Evolutionary conservation across 1,139 yeast genomes (phyloP), one percentile per base, ranked within the genome.

Genomic region (Debaryomyces udenii): DNA sequence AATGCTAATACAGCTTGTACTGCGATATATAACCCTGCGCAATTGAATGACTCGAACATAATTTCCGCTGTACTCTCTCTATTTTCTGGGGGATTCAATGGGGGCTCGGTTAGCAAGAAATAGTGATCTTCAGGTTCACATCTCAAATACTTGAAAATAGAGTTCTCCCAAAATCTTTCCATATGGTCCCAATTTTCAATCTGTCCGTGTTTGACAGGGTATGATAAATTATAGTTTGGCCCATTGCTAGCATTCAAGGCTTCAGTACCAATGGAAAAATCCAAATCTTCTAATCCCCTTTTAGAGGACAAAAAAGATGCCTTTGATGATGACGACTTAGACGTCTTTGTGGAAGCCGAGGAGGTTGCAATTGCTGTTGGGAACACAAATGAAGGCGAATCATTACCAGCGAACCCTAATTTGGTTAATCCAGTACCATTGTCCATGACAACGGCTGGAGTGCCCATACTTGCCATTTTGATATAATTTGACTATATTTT

Each of bases 81-180:
- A 67, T 94, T 94, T 68, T 94, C 99, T 3, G 99, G 98, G 13
- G 99, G 97, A 59, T 94, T 94, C 56, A 94, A 79, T 23, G 99
- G 99, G 11, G 99, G 99, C 68, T 93, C 99, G 39, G 99, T 93
- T 53, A 93, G 70, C 47, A 93, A 74, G 65, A 93, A 93, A 64
- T 89, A 89, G 59, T 93, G 99, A 66, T 93, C 99, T 64, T 93
- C 99, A 6, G 99, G 99, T 66, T 93, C 99, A 62, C 98, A 90
- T 65, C 97, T 81, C 56, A 93, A 77, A 63, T 93, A 93, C 68
- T 93, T 91, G 74, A 93, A 93, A 57, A 93, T 91, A 33, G 96
- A 88, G 58, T 87, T 87, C 62, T 93, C 98, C 99, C 99, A 93
- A 66, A 90, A 91, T 61, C 99, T 78, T 66, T 93, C 99, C 99